phyloP scores from a whole-genome alignment of 2,329 filamentous ascomycete genomes.

The Sarocladiaceae sp. region DNA sequence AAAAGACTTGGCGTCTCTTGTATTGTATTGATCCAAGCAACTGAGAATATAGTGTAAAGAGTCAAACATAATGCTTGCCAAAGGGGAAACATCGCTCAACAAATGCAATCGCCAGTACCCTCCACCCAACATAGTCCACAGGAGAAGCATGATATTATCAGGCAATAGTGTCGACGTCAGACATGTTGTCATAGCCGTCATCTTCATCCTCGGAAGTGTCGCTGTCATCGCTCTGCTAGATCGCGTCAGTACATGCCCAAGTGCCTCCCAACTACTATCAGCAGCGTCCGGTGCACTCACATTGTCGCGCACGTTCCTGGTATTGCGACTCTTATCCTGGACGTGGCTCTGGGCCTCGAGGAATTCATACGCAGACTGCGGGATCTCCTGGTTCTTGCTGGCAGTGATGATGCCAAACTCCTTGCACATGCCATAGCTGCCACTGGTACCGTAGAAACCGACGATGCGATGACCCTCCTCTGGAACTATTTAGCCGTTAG shows the following conservation, averaged over 20 bases:
- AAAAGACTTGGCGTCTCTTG: not conserved
- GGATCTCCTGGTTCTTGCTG: slow-evolving; percentile 30
- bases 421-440: slow-evolving; percentile 18
- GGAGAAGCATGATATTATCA: no score
- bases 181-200: slow-evolving; percentile 10
- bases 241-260: not conserved
- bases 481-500: slow-evolving; percentile 21
- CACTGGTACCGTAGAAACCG: slow-evolving; percentile 38
- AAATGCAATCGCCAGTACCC: no score
- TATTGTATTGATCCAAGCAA: no score
- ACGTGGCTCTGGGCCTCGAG: slow-evolving; percentile 31
- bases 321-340: not conserved
- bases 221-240: slow-evolving; percentile 1
- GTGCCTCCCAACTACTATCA: not conserved
- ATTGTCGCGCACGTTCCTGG: not conserved
- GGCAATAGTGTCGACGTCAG: slow-evolving; percentile 6
- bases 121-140: no score
- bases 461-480: slow-evolving; percentile 31
- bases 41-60: no score
- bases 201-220: slow-evolving; percentile 11
- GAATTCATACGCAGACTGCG: slow-evolving; percentile 33
- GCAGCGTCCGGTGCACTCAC: not conserved
- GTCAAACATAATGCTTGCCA: no score
- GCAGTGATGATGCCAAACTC: slow-evolving; percentile 44
- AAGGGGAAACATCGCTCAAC: no score